Conservation (phyloP, 768 basidiomycete species). For the Boletus vermiculosoides region DNA sequence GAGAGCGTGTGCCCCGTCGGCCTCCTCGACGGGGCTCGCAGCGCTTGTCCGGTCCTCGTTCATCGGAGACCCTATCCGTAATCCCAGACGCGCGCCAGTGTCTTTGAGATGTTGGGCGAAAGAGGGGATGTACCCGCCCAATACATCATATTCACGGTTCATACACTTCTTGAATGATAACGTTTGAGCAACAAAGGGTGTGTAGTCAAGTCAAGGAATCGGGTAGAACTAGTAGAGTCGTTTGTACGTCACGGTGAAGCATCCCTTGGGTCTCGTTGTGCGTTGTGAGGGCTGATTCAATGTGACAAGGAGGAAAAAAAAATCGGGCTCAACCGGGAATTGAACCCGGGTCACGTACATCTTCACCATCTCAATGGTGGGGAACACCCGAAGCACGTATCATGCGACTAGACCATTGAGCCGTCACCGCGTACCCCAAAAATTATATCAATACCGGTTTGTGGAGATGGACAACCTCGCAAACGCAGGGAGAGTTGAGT, state of each 20-base stretch:
- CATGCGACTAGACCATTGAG: constrained; percentile 39
- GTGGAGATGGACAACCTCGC: too few relatives aligned
- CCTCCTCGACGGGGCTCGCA: neutral
- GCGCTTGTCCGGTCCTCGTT: neutral
- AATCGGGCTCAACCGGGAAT: constrained; percentile 32
- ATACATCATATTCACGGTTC: constrained; percentile 17
- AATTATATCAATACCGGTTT: neutral
- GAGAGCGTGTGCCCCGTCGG: neutral
- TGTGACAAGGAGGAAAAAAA: constrained; percentile 11
- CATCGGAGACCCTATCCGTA: neutral
- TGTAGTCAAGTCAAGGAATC: constrained; percentile 4
- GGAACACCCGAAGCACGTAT: constrained; percentile 36
- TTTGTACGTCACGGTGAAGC: constrained; percentile 7
- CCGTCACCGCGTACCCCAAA: constrained; percentile 18
- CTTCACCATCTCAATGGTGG: constrained; percentile 28
- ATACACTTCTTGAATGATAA: neutral
- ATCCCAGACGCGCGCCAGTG: constrained; percentile 20
- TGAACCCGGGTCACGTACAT: constrained; percentile 39
- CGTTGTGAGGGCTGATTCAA: neutral
- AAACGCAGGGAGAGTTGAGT: too few relatives aligned
- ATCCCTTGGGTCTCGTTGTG: constrained; percentile 23
- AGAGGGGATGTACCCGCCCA: constrained; percentile 25
- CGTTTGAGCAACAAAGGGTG: neutral
- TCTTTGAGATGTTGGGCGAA: constrained; percentile 29
- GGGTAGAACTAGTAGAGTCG: neutral